Percentiles rank a stretch among this genome's conserved stretches.
Evolutionary conservation across 2,329 filamentous ascomycete genomes (phyloP).

Genomic region (Cyphellophora attinorum): DNA sequence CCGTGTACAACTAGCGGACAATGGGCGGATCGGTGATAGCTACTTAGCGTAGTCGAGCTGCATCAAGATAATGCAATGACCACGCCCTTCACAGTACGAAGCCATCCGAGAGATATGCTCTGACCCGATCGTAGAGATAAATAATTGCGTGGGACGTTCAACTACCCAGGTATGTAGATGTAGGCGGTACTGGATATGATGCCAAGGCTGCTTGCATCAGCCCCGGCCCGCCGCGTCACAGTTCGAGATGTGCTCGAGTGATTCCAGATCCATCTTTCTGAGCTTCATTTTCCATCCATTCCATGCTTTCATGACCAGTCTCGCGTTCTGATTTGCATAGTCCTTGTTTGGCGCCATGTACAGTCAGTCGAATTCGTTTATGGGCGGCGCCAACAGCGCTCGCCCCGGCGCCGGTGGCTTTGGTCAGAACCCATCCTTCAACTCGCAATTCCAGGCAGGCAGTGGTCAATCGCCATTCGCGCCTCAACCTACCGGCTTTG

Average conservation of each 20-base stretch:
- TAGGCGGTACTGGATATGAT: too few relatives aligned
- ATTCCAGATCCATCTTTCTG: too few relatives aligned
- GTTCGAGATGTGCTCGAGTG: too few relatives aligned
- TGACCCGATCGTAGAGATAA: too few relatives aligned
- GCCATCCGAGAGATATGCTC: too few relatives aligned
- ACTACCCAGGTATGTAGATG: too few relatives aligned
- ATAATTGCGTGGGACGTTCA: too few relatives aligned
- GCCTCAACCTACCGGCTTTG: slow-evolving; percentile 46
- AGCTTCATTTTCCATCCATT: slow-evolving; percentile 1
- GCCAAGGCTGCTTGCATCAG: neutral
- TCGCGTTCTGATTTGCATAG: slow-evolving; percentile 14
- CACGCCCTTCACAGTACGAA: too few relatives aligned
- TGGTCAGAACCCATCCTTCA: slow-evolving; percentile 46
- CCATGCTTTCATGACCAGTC: slow-evolving; percentile 18
- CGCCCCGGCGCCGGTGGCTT: slow-evolving; percentile 56
- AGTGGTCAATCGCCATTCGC: slow-evolving; percentile 47
- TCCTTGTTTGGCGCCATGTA: slow-evolving; percentile 55
- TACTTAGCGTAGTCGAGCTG: too few relatives aligned
- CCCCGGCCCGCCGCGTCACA: neutral
- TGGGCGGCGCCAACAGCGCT: slow-evolving; percentile 68
- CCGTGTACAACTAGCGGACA: too few relatives aligned
- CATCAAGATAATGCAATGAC: too few relatives aligned
- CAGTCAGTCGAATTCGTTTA: slow-evolving; percentile 76
- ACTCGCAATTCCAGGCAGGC: slow-evolving; percentile 35
- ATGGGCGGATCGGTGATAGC: too few relatives aligned